Conservation (phyloP, 2,329 filamentous ascomycete genomes). For the Stylonectria norvegica region DNA sequence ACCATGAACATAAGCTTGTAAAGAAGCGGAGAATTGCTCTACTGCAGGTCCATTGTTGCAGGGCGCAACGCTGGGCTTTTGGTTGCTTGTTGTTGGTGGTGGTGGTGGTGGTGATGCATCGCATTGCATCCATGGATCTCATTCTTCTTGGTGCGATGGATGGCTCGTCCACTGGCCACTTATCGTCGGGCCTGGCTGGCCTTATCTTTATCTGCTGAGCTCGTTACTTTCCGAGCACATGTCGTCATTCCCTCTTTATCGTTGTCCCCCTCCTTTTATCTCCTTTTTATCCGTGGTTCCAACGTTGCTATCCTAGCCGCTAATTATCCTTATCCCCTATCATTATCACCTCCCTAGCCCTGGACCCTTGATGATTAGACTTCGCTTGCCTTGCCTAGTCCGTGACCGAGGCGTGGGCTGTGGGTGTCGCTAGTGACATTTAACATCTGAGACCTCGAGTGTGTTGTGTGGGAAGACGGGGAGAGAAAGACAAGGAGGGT, state of each 20-base stretch:
- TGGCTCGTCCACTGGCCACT: not conserved
- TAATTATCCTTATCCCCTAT: not conserved
- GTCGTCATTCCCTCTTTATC: slow-evolving; percentile 1
- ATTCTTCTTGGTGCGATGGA: no score
- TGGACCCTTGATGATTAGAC: no score
- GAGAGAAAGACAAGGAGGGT: slow-evolving; percentile 3
- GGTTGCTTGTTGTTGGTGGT: not conserved
- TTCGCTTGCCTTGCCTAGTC: not conserved
- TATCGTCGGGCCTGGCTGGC: not conserved
- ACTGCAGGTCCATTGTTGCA: no score
- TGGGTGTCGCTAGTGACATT: slow-evolving; percentile 1
- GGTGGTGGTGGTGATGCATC: slow-evolving; percentile 11
- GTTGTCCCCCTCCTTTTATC: not conserved
- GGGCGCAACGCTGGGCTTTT: no score
- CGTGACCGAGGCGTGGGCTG: slow-evolving; percentile 4
- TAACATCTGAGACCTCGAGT: not conserved
- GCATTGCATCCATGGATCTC: no score
- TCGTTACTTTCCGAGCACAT: not conserved
- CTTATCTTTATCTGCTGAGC: slow-evolving; percentile 1
- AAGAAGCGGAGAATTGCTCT: no score
- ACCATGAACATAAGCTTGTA: no score
- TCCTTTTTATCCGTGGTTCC: not conserved
- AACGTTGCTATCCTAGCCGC: not conserved
- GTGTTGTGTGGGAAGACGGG: no score
- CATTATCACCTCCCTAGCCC: not conserved